Evolutionary conservation across 2,329 filamentous ascomycete genomes (phyloP).

Genomic region (Exophiala xenobiotica): DNA sequence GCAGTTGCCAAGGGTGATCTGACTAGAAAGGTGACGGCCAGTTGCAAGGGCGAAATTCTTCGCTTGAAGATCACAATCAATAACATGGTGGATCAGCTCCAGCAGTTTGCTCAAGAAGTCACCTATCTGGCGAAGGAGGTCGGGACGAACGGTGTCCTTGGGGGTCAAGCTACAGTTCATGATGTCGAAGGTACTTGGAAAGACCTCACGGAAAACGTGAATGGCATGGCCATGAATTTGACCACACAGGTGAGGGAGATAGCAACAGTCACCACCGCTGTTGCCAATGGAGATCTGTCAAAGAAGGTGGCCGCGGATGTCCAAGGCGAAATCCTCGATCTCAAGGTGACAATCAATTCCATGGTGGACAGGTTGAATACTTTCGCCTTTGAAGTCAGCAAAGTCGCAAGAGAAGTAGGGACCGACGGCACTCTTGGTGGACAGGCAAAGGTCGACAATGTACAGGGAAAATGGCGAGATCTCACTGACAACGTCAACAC

Average conservation of each 20-base stretch:
- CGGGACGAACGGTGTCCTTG: slow-evolving; percentile 89
- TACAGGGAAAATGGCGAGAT: slow-evolving; percentile 67
- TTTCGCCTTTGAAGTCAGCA: slow-evolving; percentile 65
- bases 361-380: slow-evolving; percentile 66
- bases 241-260: slow-evolving; percentile 98
- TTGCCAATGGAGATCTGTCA: slow-evolving; percentile 89
- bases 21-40: slow-evolving; percentile 93
- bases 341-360: slow-evolving; percentile 83
- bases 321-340: slow-evolving; percentile 86
- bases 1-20: slow-evolving; percentile 79
- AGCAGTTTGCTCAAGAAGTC: slow-evolving; percentile 95
- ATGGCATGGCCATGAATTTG: slow-evolving; percentile 97
- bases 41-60: slow-evolving; percentile 86
- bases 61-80: slow-evolving; percentile 98
- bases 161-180: slow-evolving; percentile 92
- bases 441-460: slow-evolving; percentile 63
- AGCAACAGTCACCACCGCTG: slow-evolving; percentile 91
- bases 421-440: slow-evolving; percentile 64
- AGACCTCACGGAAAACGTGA: slow-evolving; percentile 91
- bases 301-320: slow-evolving; percentile 95
- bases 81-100: slow-evolving; percentile 96
- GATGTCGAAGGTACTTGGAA: slow-evolving; percentile 98
- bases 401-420: slow-evolving; percentile 64
- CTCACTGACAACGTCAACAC: slow-evolving; percentile 67
- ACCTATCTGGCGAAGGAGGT: slow-evolving; percentile 95